Conservation (phyloP, 2,329 filamentous ascomycete genomes). For the Cordyceps javanica region DNA sequence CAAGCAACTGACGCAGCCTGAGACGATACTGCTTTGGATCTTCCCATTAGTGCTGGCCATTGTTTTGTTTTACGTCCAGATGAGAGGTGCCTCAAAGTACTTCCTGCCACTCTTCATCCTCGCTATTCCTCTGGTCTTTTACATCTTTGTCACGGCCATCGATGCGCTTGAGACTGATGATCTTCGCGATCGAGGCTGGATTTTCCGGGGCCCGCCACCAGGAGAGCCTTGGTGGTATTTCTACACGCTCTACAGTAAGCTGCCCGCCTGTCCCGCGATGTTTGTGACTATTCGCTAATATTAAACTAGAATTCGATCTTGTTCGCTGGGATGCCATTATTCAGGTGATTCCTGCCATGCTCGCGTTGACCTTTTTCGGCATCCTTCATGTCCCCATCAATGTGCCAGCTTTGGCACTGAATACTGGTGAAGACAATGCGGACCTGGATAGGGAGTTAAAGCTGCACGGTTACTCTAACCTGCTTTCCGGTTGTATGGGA, state of each 20-base stretch:
- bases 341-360: constrained; percentile 89
- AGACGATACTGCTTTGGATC: constrained; percentile 77
- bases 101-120: constrained; percentile 85
- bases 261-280: too few species aligned
- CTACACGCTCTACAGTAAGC: constrained; percentile 86
- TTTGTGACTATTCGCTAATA: constrained; percentile 19
- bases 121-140: constrained; percentile 68
- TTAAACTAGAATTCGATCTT: constrained; percentile 60
- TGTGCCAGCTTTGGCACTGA: constrained; percentile 85
- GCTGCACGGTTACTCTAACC: constrained; percentile 89
- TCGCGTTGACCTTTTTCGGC: constrained; percentile 95
- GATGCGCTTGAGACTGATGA: constrained; percentile 60
- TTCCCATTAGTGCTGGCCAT: constrained; percentile 73
- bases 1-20: constrained; percentile 62
- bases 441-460: constrained; percentile 87
- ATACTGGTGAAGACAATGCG: constrained; percentile 85
- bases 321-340: constrained; percentile 78
- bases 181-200: constrained; percentile 74
- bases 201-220: constrained; percentile 79
- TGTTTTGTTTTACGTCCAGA: constrained; percentile 68
- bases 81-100: constrained; percentile 72
- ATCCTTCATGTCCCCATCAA: constrained; percentile 97
- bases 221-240: constrained; percentile 96
- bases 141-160: constrained; percentile 66
- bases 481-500: constrained; percentile 75